Evolutionary conservation across 2,329 filamentous ascomycete species (phyloP), one percentile per base, ranked within the genome.

Genomic region (Cercospora zeae-maydis): DNA sequence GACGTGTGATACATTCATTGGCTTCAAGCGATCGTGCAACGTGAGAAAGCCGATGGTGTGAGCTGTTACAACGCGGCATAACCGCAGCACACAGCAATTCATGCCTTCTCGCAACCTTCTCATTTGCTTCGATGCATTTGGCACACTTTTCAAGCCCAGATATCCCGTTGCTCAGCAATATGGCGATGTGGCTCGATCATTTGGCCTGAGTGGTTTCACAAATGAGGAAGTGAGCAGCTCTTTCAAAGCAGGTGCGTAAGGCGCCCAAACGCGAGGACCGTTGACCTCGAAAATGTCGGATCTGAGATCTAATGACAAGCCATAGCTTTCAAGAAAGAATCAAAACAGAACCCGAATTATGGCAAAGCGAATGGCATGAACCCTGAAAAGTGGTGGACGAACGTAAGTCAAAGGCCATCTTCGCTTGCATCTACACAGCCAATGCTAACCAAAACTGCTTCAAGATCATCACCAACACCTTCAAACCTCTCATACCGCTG

Each of bases 91-190:
- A 24, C 16, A 31, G 30, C 13, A 19, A 52, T 19, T 9, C 42
- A 68, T 68, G 66, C 55, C 67, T 34, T 49, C 52, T 34, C 31
- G 70, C 16, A 83, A 84, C 63, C 77, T 88, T 1, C 74, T 88
- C 0, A 73, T 88, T 1, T 85, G 84, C 63, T 84, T 88, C 58
- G 86, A 89, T 71, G 86, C 86, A 4, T 88, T 88, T 67, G 85
- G 83, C n/a, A 89, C 86, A 0, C 76, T 89, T 2, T 88, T 86
- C 73, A 76, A 73, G 10, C 84, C 85, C 0, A 80, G 76, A 54
- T 69, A 70, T 9, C 75, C 83, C 1, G 80, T 88, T 7, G 76
- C 78, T 4, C 71, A 77, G 58, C 83, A 86, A 67, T 89, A 89
- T 71, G 79, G 75, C 37, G 74, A 79, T 19, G 77, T 83, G 2